Percentiles rank a stretch among this genome's conserved stretches.
Evolutionary conservation across 2,329 filamentous ascomycete genomes (phyloP).

Genomic region (Trichoderma sp.): DNA sequence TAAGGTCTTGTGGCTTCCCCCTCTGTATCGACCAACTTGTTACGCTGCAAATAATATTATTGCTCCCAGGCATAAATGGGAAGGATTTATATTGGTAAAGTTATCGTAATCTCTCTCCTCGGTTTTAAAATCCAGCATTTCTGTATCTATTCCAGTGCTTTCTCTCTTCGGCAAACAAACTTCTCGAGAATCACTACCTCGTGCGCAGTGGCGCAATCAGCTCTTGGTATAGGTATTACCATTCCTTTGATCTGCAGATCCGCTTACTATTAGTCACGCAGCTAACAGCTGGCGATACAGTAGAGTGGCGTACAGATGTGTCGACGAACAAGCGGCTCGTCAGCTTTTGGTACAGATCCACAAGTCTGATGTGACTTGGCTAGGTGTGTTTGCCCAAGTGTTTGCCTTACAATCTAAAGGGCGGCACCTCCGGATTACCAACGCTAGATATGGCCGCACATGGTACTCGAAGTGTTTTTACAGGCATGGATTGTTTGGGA

Average conservation of each 20-base stretch:
- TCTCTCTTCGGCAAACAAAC: neutral
- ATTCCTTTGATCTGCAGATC: neutral
- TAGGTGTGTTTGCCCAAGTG: neutral
- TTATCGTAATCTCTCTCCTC: neutral
- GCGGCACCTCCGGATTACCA: neutral
- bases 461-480: neutral
- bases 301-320: neutral
- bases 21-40: too few species aligned
- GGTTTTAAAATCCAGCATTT: neutral
- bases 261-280: neutral
- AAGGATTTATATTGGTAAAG: too few species aligned
- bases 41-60: too few species aligned
- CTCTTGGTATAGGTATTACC: neutral
- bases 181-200: neutral
- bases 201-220: neutral
- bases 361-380: neutral
- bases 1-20: too few species aligned
- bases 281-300: neutral
- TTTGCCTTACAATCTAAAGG: neutral
- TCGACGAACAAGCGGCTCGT: neutral
- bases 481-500: neutral
- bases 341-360: neutral
- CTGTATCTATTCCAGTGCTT: neutral
- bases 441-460: neutral
- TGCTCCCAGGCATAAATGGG: too few species aligned